Conservation (phyloP, 2,329 filamentous ascomycete species). For the Monilinia polystroma region DNA sequence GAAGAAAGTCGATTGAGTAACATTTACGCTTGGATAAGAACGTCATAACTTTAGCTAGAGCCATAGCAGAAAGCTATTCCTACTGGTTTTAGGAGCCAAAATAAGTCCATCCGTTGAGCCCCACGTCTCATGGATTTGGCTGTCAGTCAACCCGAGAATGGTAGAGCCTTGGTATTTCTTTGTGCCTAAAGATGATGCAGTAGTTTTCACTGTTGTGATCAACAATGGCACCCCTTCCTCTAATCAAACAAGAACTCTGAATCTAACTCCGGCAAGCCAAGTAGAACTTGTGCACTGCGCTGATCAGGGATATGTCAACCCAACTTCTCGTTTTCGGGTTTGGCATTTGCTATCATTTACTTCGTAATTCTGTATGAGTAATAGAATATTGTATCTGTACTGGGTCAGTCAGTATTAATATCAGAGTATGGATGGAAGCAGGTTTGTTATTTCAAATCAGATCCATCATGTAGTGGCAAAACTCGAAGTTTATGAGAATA, state of each 20-base stretch:
- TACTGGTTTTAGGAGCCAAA: not conserved
- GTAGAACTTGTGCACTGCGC: not conserved
- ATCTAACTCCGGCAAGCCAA: not conserved
- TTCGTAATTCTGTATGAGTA: not conserved
- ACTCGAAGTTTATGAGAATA: not conserved
- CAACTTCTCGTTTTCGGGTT: not conserved
- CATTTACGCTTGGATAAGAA: not conserved
- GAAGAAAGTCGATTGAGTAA: not conserved
- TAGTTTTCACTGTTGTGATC: too few species aligned
- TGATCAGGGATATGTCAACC: not conserved
- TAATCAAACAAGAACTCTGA: not conserved
- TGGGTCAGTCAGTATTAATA: too few species aligned
- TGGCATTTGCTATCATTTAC: not conserved
- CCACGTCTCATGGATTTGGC: not conserved
- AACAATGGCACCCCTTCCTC: too few species aligned
- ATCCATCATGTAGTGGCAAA: not conserved
- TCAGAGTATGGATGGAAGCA: not conserved
- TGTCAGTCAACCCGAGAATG: not conserved
- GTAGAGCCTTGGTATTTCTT: not conserved
- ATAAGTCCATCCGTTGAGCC: not conserved
- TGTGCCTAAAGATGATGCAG: not conserved
- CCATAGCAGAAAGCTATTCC: not conserved
- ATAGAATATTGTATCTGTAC: too few species aligned
- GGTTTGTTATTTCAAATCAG: not conserved
- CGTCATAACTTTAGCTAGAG: slow-evolving; percentile 1